phyloP scores from a whole-genome alignment of 176 grass and related monocot species.

The Carex littledalei region DNA sequence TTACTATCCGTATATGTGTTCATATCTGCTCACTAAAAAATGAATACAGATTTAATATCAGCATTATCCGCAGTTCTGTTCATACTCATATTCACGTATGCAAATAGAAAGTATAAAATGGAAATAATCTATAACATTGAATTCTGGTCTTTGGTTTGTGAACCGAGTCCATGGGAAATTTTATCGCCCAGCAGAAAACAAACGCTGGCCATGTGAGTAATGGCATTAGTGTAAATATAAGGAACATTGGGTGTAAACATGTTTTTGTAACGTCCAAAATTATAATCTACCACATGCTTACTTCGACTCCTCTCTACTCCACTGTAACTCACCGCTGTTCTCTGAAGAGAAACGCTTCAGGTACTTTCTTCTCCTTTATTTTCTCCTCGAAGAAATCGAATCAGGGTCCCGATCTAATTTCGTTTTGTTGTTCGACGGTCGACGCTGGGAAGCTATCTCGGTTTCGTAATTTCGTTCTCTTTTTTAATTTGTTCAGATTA shows the following conservation, averaged over 20 bases:
- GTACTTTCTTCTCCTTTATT: not conserved
- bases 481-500: not conserved
- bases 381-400: not conserved
- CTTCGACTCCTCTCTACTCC: not conserved
- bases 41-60: too few relatives aligned
- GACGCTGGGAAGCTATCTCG: not conserved
- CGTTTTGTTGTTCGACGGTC: not conserved
- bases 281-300: slow-evolving; percentile 17
- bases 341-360: slow-evolving; percentile 14
- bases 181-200: not conserved
- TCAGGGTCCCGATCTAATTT: not conserved
- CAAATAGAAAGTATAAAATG: not conserved
- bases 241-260: not conserved
- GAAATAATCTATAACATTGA: not conserved
- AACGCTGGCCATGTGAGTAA: not conserved
- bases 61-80: too few relatives aligned
- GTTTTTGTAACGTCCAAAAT: slow-evolving; percentile 3
- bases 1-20: too few relatives aligned
- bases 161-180: not conserved
- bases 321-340: not conserved
- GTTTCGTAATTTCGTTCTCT: not conserved
- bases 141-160: not conserved
- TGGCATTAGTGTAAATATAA: not conserved
- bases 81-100: not conserved
- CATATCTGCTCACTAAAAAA: too few relatives aligned